phyloP scores from a whole-genome alignment of 768 basidiomycete species.

The Mycena vitilis region DNA sequence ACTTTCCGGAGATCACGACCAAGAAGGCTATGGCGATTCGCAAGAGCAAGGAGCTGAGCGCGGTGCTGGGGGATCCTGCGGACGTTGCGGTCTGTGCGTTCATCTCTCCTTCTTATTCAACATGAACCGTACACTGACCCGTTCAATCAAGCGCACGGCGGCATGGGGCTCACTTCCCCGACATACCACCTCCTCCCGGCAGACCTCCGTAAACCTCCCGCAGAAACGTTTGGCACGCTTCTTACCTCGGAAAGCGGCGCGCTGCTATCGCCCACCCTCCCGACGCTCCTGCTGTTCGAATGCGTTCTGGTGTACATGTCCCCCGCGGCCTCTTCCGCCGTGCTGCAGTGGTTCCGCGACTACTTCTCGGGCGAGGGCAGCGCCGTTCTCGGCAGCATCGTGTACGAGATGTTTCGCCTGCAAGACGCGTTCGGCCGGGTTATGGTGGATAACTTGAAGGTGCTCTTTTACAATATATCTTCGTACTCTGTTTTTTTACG shows the following conservation, averaged over 20 bases:
- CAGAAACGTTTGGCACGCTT: slow-evolving; percentile 57
- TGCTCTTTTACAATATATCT: slow-evolving; percentile 40
- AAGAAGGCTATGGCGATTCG: slow-evolving; percentile 86
- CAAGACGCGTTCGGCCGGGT: slow-evolving; percentile 91
- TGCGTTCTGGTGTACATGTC: slow-evolving; percentile 93
- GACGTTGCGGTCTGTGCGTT: slow-evolving; percentile 58
- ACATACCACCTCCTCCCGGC: slow-evolving; percentile 79
- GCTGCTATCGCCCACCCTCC: slow-evolving; percentile 69
- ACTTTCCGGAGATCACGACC: slow-evolving; percentile 87
- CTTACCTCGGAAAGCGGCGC: slow-evolving; percentile 42
- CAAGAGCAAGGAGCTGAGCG: slow-evolving; percentile 69
- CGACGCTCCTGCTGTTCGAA: slow-evolving; percentile 91
- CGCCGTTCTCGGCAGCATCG: slow-evolving; percentile 63
- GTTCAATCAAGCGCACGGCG: slow-evolving; percentile 64
- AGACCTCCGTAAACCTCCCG: slow-evolving; percentile 77
- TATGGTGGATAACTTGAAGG: slow-evolving; percentile 90
- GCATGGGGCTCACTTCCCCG: slow-evolving; percentile 64
- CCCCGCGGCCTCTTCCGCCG: slow-evolving; percentile 63
- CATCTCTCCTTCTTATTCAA: background rate
- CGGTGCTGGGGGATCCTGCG: slow-evolving; percentile 58
- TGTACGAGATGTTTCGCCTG: slow-evolving; percentile 96
- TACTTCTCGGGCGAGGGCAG: slow-evolving; percentile 53
- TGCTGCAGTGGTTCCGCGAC: slow-evolving; percentile 82
- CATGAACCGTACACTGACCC: background rate
- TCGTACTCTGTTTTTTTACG: too few species aligned